These are phyloP conservation scores for Fonsecaea multimorphosa DNA, from an alignment of 2,329 filamentous ascomycete species.

Conservation along the genomic window DNA sequence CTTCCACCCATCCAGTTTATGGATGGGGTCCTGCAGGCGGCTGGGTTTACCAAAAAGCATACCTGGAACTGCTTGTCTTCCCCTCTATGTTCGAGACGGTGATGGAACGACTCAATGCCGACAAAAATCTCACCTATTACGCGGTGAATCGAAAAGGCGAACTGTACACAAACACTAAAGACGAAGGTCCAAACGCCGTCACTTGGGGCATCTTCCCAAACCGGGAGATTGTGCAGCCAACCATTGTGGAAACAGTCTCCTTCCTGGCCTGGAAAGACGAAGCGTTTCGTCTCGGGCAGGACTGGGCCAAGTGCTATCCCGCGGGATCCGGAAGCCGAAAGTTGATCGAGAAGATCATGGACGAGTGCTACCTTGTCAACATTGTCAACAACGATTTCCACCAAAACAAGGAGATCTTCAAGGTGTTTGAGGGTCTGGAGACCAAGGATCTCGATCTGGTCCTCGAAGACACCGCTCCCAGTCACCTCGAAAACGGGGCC, in stretches of 20 bases:
- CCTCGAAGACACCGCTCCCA: conserved; percentile 30
- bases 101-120: conserved; percentile 74
- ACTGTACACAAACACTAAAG: conserved; percentile 81
- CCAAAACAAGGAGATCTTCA: conserved; percentile 78
- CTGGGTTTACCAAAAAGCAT: conserved; percentile 98
- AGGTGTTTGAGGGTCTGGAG: conserved; percentile 78
- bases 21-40: conserved; percentile 96
- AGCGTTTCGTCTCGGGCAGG: conserved; percentile 86
- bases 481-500: conserved; percentile 24
- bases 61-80: conserved; percentile 87
- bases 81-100: conserved; percentile 79
- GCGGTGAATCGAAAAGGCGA: conserved; percentile 84
- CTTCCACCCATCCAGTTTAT: conserved; percentile 83
- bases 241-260: conserved; percentile 97
- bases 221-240: conserved; percentile 99
- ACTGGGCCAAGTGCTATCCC: conserved; percentile 93
- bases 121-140: conserved; percentile 89
- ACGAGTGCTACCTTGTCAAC: conserved; percentile 91
- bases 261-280: conserved; percentile 99
- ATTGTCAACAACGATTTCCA: conserved; percentile 99
- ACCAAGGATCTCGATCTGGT: conserved; percentile 68
- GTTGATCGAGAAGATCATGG: conserved; percentile 82
- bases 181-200: conserved; percentile 92
- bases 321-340: conserved; percentile 75
- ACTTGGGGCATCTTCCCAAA: conserved; percentile 99